phyloP scores from a whole-genome alignment of 371 early-diverging fungal genomes.

The Choanephora cucurbitarum region DNA sequence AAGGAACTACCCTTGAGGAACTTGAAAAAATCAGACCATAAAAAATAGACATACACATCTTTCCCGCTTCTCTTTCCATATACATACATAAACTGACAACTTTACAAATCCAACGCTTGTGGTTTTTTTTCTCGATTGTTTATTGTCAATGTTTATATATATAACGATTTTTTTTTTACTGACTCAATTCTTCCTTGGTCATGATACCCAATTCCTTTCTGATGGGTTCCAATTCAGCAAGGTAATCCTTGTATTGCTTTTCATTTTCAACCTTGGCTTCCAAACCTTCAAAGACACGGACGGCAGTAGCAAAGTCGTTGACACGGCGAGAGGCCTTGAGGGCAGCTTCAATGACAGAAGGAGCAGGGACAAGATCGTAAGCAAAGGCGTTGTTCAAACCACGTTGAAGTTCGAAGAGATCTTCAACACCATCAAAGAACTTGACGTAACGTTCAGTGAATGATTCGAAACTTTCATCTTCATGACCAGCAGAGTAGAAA shows the following conservation, averaged over 20 bases:
- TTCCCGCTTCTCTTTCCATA: too few species aligned
- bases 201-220: constrained; percentile 84
- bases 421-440: constrained; percentile 90
- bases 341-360: constrained; percentile 86
- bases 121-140: too few species aligned
- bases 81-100: too few species aligned
- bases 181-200: constrained; percentile 86
- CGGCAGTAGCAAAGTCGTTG: constrained; percentile 91
- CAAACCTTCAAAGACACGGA: constrained; percentile 92
- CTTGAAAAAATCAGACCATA: too few species aligned
- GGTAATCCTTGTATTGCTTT: constrained; percentile 85
- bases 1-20: too few species aligned
- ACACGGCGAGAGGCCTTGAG: constrained; percentile 89
- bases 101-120: too few species aligned
- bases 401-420: constrained; percentile 95
- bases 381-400: constrained; percentile 96
- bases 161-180: constrained; percentile 48
- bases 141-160: too few species aligned
- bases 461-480: constrained; percentile 79
- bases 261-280: constrained; percentile 87
- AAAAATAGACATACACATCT: too few species aligned
- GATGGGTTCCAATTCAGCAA: constrained; percentile 84
- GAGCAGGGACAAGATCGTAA: constrained; percentile 92
- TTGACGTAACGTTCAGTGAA: constrained; percentile 81
- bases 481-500: constrained; percentile 69